Evolutionary conservation across 2,329 filamentous ascomycete genomes (phyloP).

Genomic region (Penicillium sp.): DNA sequence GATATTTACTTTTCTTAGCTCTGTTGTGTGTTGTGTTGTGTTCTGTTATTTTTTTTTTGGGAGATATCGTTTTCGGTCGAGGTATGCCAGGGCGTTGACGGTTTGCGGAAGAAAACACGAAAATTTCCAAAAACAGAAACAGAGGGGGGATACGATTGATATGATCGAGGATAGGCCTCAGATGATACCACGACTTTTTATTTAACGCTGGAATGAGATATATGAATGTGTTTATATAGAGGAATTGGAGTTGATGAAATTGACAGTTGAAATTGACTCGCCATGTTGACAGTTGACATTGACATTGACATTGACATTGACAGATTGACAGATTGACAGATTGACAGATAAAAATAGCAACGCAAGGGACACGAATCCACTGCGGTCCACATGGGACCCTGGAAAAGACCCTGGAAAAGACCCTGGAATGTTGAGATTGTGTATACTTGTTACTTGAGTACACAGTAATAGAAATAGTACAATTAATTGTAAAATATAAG

Average conservation of each 20-base stretch:
- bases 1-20: not conserved
- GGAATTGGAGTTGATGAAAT: not conserved
- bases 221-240: not conserved
- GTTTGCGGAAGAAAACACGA: not conserved
- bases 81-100: not conserved
- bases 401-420: not conserved
- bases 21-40: not conserved
- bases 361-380: not conserved
- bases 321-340: too few species aligned
- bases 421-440: not conserved
- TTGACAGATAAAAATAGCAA: constrained; percentile 3
- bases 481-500: not conserved
- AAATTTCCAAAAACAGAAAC: not conserved
- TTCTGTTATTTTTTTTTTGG: not conserved
- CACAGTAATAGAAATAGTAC: not conserved
- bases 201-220: not conserved
- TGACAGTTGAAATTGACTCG: not conserved
- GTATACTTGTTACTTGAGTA: not conserved
- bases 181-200: constrained; percentile 4
- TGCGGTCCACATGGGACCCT: not conserved
- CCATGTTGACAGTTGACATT: not conserved
- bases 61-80: not conserved
- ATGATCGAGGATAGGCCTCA: not conserved
- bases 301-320: too few species aligned
- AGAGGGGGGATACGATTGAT: not conserved